A percentile compares a stretch with the other conserved stretches of the same genome.
These are phyloP conservation scores for Chaetomium fimeti DNA, from an alignment of 495 filamentous ascomycete species.

Conservation along the genomic window DNA sequence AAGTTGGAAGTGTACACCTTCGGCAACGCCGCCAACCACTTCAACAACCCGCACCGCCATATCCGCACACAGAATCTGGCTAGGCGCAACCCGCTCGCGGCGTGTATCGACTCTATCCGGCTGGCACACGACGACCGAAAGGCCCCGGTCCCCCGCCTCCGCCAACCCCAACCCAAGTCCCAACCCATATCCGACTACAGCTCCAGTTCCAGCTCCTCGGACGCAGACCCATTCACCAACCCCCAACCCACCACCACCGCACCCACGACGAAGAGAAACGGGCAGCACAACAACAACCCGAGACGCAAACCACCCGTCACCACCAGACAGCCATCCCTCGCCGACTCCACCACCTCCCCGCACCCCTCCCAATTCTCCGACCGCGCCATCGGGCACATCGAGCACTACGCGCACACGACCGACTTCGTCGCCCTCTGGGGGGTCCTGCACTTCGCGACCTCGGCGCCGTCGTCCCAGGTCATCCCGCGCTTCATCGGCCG, in stretches of 20 bases:
- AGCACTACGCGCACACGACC: slow-evolving; percentile 77
- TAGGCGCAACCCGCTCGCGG: slow-evolving; percentile 28
- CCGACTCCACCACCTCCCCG: slow-evolving; percentile 23
- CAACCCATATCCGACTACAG: neutral
- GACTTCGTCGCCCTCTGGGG: slow-evolving; percentile 79
- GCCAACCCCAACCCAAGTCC: slow-evolving; percentile 1
- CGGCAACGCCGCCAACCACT: slow-evolving; percentile 81
- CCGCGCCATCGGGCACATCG: slow-evolving; percentile 67
- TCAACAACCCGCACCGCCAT: slow-evolving; percentile 70
- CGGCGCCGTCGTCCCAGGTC: slow-evolving; percentile 33
- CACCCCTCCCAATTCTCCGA: slow-evolving; percentile 31
- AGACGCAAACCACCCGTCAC: neutral
- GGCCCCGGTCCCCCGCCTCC: neutral
- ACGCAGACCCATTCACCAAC: neutral
- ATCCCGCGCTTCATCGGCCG: slow-evolving; percentile 69
- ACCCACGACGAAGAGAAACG: neutral
- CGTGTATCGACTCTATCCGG: slow-evolving; percentile 29
- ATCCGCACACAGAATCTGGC: slow-evolving; percentile 28
- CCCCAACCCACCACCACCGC: neutral
- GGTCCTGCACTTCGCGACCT: slow-evolving; percentile 63
- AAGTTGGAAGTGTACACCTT: slow-evolving; percentile 86
- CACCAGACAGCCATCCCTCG: slow-evolving; percentile 13
- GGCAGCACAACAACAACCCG: neutral
- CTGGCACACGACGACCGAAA: neutral
- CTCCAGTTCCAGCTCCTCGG: slow-evolving; percentile 12